phyloP scores from a whole-genome alignment of 805 yeast species.

The Pichia scutulata region DNA sequence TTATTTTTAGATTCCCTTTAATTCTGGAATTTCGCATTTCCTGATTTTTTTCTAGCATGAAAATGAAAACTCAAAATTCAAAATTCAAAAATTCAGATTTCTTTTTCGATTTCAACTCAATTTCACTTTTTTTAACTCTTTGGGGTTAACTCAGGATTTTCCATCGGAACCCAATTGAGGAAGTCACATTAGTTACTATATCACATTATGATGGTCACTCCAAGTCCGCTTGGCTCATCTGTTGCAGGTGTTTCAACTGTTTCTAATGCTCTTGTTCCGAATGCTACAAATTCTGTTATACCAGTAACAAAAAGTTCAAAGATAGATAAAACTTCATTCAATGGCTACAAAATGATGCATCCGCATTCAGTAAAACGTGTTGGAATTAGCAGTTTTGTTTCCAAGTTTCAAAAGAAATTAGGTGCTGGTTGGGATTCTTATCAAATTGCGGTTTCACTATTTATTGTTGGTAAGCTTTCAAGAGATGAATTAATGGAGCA shows the following conservation, averaged over 20 bases:
- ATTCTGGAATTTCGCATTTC: background rate
- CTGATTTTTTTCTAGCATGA: background rate
- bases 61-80: too few relatives aligned
- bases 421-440: slow-evolving; percentile 85
- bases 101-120: background rate
- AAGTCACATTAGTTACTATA: background rate
- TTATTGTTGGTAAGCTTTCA: slow-evolving; percentile 72
- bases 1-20: background rate
- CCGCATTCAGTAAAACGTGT: slow-evolving; percentile 30
- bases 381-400: slow-evolving; percentile 59
- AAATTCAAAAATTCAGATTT: background rate
- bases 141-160: background rate
- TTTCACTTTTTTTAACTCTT: background rate
- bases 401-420: slow-evolving; percentile 61
- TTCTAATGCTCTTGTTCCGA: background rate
- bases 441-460: slow-evolving; percentile 68
- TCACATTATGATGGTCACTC: background rate
- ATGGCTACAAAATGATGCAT: background rate
- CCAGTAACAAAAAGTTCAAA: background rate
- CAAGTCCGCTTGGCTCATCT: background rate
- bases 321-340: background rate
- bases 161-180: background rate
- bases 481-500: slow-evolving; percentile 61
- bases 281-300: background rate
- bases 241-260: background rate